Conservation (phyloP, 169 alveolate genomes). For the Cystoisospora suis region DNA sequence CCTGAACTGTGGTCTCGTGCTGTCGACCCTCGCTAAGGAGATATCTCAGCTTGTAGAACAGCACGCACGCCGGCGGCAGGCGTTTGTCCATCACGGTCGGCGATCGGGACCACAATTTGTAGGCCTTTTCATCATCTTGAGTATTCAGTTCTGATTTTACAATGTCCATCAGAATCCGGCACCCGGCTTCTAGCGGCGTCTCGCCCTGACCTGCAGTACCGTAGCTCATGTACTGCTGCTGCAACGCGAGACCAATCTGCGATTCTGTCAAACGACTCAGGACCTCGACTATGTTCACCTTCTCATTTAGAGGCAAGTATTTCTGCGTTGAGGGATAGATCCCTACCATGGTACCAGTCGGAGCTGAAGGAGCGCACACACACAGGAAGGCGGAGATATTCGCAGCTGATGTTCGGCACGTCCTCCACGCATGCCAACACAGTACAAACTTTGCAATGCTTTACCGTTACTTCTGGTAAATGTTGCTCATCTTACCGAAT, state of each 20-base stretch:
- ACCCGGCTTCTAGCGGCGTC: neutral
- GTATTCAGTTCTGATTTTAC: neutral
- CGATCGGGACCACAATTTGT: neutral
- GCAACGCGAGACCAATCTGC: neutral
- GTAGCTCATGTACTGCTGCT: neutral
- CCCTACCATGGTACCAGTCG: neutral
- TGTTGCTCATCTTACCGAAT: neutral
- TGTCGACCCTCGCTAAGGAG: neutral
- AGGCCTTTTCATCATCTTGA: neutral
- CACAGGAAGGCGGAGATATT: no score
- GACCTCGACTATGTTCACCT: neutral
- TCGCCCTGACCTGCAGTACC: neutral
- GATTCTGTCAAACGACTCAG: neutral
- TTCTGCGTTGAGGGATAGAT: neutral
- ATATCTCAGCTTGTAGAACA: neutral
- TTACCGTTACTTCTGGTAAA: neutral
- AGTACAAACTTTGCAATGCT: no score
- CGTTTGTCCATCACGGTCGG: neutral
- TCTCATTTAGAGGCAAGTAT: neutral
- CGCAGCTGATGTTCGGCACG: neutral
- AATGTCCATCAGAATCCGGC: neutral
- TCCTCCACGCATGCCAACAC: neutral
- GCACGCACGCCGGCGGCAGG: conserved; percentile 10
- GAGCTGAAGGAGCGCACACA: neutral
- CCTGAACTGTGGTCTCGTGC: neutral